Base-by-base conservation (phyloP, 306 rosid genomes). In the Ormosia emarginata region DNA sequence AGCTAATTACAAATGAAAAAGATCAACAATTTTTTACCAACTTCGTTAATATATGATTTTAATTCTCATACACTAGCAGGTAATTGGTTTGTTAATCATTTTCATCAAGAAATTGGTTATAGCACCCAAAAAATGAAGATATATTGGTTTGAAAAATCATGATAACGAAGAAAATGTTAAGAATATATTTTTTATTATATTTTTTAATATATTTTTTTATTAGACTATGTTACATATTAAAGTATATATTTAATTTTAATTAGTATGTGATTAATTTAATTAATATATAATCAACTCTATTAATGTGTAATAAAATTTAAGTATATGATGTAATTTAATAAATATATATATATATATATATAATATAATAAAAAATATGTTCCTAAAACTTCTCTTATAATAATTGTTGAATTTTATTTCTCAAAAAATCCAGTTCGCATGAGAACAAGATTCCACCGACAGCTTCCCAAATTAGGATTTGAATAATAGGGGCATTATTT, bases 401-500 rank as follows among this genome's bases (percentile, higher is more conserved):
- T 65, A 52, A 74, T 65, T 13, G 33, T 67, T 3, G 17, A 78
- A 34, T 34, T 50, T 34, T 37, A 65, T 65, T 50, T 77, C 7
- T 47, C 62, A 47, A 73, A 3, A 50, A 50, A 57, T n/a, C 40
- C 67, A 50, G 24, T 50, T 61, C 64, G 73, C 36, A 32, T 63
- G 44, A 57, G 43, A 15, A 71, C 73, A 58, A 46, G 47, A 24
- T 49, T 17, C 55, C 86, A 61, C 79, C 69, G 70, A 83, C 86
- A 71, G 62, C 83, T 71, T 64, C 63, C 52, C 69, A 39, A 34
- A 67, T 34, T 13, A 24, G 34, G 18, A 56, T 56, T 44, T 44
- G 43, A n/a, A 43, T 63, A 17, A 37, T 63, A 17, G 4, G 55
- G 4, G 55, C 24, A 57, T 59, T 59, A 32, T 14, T 36, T 74